Percentiles rank a stretch among this genome's conserved stretches.
These are phyloP conservation scores for Suillus spraguei DNA, from an alignment of 768 basidiomycete genomes.

Conservation along the genomic window DNA sequence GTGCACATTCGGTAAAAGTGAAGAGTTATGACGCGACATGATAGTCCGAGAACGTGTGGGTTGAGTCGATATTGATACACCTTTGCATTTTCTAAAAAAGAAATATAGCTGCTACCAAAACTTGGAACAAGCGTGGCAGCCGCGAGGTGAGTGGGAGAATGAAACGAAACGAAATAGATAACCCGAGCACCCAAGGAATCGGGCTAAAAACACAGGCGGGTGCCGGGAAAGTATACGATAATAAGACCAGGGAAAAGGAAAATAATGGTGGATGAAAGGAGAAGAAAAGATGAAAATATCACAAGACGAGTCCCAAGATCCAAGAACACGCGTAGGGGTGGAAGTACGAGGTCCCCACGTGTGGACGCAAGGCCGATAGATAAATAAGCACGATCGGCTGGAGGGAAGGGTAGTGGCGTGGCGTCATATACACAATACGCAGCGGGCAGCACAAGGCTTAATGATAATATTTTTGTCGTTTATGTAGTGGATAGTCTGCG, in stretches of 20 bases:
- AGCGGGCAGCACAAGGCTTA: constrained; percentile 26
- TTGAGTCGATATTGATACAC: constrained; percentile 38
- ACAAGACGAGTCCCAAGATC: constrained; percentile 38
- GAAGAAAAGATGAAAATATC: constrained; percentile 21
- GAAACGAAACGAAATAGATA: constrained; percentile 22
- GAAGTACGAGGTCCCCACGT: constrained; percentile 31
- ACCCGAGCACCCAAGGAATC: constrained; percentile 19
- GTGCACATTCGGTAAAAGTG: constrained; percentile 22
- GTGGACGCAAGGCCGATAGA: constrained; percentile 27
- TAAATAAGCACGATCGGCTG: constrained; percentile 35
- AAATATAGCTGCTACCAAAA: background rate
- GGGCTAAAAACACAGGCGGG: constrained; percentile 31
- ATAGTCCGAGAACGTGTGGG: constrained; percentile 30
- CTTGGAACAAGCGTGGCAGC: constrained; percentile 1
- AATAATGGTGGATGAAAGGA: constrained; percentile 12
- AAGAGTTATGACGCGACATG: constrained; percentile 34
- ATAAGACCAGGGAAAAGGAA: constrained; percentile 22
- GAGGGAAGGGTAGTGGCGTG: constrained; percentile 22
- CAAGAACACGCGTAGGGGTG: constrained; percentile 40
- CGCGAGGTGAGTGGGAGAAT: background rate
- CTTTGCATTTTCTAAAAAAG: background rate
- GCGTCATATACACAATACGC: constrained; percentile 36
- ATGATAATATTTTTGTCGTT: constrained; percentile 22
- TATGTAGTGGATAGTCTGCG: constrained; percentile 27
- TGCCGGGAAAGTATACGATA: constrained; percentile 23